Evolutionary conservation across 495 filamentous ascomycete genomes (phyloP), one percentile per base, ranked within the genome.

Genomic region (Aspergillus sparsus): DNA sequence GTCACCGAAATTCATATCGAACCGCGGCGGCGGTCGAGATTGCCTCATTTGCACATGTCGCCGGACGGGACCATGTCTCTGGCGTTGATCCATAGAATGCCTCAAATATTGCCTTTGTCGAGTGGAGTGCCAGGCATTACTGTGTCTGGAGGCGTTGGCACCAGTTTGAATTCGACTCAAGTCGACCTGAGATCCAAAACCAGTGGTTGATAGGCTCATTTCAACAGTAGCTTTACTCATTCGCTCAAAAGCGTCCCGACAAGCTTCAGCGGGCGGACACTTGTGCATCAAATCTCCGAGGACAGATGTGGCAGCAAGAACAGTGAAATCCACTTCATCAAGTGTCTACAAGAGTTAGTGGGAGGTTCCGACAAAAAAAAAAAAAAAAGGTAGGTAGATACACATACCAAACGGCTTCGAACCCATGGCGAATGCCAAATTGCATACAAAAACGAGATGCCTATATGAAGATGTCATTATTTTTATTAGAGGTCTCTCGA

Each of bases 341-440:
- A 96, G 87, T 6, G 90, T 87, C 89, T 94, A 64, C 10, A 58
- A 5, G 32, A 32, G 32, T 62, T 37, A 66, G 58, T 52, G 51
- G 52, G 12, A 18, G 10, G 34, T 0, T 31, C 3, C 44, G 5
- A 45, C 32, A 45, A 9, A 59, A 32, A n/a, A 9, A 49, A 41
- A n/a, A n/a, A 41, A 13, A 47, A 32, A 27, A 27, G 3, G 21
- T 27, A 27, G 1, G 21, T 51, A 18, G 9, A 32, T 35, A 0
- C 21, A 74, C 89, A 76, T 83, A 92, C 90, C 69, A 97, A 76
- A 39, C 87, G 85, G 70, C 87, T 92, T 63, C 92, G 82, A 15
- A 97, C 93, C 49, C 89, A 81, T 37, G 90, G 85, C 7, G 93
- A 97, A 70, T 98, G 94, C 93, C 93, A 98, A 45, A 98, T 93